These are phyloP conservation scores for Hapsidospora chrysogenum DNA, from an alignment of 495 filamentous ascomycete genomes.

Conservation along the genomic window DNA sequence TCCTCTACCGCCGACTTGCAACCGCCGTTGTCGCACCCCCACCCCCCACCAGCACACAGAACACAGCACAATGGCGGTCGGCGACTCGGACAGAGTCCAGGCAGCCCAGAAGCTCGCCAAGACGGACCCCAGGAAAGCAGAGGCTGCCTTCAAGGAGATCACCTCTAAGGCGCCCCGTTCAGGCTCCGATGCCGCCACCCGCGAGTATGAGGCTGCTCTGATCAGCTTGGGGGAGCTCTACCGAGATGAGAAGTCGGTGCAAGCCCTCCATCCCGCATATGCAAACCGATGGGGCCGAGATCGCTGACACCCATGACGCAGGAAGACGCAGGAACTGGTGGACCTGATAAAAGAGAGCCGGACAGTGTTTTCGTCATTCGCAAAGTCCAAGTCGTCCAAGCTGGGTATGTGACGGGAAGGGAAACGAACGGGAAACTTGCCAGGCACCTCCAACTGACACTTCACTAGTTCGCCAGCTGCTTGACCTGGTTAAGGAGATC, in stretches of 20 bases:
- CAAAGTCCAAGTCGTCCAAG: constrained; percentile 98
- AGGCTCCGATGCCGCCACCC: constrained; percentile 62
- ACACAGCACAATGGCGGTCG: constrained; percentile 28
- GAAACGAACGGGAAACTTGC: constrained; percentile 1
- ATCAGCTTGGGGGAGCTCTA: constrained; percentile 83
- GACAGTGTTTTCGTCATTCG: constrained; percentile 82
- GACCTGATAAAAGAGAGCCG: constrained; percentile 82
- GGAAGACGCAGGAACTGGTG: constrained; percentile 72
- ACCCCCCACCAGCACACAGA: constrained; percentile 1
- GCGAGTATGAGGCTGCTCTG: constrained; percentile 73
- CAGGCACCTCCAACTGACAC: not conserved
- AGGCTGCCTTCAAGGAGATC: constrained; percentile 71
- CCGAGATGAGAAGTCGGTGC: constrained; percentile 58
- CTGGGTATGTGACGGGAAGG: constrained; percentile 45
- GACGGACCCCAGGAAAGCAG: constrained; percentile 63
- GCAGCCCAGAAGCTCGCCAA: constrained; percentile 76
- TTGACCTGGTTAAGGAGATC: constrained; percentile 87
- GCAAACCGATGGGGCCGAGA: constrained; percentile 5
- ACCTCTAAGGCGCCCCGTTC: constrained; percentile 69
- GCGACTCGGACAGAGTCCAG: constrained; percentile 28
- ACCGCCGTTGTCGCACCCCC: not conserved
- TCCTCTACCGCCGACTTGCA: no score
- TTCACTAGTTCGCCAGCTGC: constrained; percentile 72
- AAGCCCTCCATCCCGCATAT: not conserved
- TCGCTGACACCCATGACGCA: constrained; percentile 8